These are phyloP conservation scores for Yamadazyma philogaea DNA, from an alignment of 805 yeast genomes.

Conservation along the genomic window DNA sequence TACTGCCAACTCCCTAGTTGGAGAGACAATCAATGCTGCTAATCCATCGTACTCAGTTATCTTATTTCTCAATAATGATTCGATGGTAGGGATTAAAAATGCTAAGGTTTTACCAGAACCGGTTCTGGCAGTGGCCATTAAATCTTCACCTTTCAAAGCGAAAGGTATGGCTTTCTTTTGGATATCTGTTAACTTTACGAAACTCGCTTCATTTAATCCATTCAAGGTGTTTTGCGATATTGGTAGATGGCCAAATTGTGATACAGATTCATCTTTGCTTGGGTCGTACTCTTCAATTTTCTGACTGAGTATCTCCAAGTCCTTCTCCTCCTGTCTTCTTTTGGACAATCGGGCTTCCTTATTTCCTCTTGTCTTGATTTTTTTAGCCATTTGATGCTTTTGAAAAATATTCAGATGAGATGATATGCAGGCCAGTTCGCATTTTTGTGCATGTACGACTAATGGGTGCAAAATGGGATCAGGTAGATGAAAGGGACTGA, in stretches of 20 bases:
- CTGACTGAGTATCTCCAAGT: slow-evolving; percentile 43
- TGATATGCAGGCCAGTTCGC: slow-evolving; percentile 5
- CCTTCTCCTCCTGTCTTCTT: slow-evolving; percentile 32
- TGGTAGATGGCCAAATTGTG: slow-evolving; percentile 77
- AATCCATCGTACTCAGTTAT: slow-evolving; percentile 86
- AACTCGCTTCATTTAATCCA: slow-evolving; percentile 79
- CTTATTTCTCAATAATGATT: slow-evolving; percentile 60
- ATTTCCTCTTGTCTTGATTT: slow-evolving; percentile 16
- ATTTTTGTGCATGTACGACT: slow-evolving; percentile 2
- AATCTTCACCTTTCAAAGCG: slow-evolving; percentile 72
- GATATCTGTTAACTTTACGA: slow-evolving; percentile 77
- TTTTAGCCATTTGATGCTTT: slow-evolving; percentile 19
- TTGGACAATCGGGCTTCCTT: slow-evolving; percentile 16
- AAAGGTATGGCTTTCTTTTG: slow-evolving; percentile 76
- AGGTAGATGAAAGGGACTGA: too few relatives aligned
- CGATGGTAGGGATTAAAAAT: slow-evolving; percentile 76
- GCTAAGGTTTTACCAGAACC: slow-evolving; percentile 91
- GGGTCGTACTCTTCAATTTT: slow-evolving; percentile 56
- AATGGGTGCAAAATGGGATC: slow-evolving; percentile 1
- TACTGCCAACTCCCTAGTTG: slow-evolving; percentile 87
- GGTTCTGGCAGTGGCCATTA: slow-evolving; percentile 85
- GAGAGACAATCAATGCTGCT: slow-evolving; percentile 86
- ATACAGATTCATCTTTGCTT: slow-evolving; percentile 19
- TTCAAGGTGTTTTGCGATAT: slow-evolving; percentile 57
- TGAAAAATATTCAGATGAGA: slow-evolving; percentile 4